A percentile compares a stretch with the other conserved stretches of the same genome.
Conservation (phyloP, 23 red algal species). For the Cyanidioschyzon merolae region DNA sequence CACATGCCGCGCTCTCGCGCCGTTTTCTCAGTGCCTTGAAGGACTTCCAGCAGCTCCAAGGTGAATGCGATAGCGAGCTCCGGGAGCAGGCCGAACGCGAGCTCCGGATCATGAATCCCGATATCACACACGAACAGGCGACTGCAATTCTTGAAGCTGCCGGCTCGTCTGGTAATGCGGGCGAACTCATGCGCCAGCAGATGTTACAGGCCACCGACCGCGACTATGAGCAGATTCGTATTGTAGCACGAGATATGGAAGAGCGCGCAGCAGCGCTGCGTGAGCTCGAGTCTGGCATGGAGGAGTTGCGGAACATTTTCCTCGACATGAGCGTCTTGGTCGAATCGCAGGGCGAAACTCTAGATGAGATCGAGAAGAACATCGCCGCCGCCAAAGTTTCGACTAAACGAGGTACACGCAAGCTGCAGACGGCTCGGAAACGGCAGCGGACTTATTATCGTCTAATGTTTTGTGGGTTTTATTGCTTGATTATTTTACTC, state of each 20-base stretch:
- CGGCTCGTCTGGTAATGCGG: slow-evolving; percentile 10
- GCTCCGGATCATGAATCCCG: slow-evolving; percentile 27
- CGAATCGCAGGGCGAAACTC: slow-evolving; percentile 70
- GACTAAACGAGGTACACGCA: slow-evolving; percentile 16
- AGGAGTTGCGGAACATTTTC: slow-evolving; percentile 85
- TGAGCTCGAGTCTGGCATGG: slow-evolving; percentile 55
- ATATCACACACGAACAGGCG: slow-evolving; percentile 19
- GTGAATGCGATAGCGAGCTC: slow-evolving; percentile 25
- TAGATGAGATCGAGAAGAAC: slow-evolving; percentile 94
- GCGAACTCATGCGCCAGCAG: slow-evolving; percentile 29
- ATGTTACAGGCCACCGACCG: slow-evolving; percentile 24
- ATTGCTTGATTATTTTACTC: slow-evolving; percentile 28
- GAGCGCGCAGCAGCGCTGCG: slow-evolving; percentile 27
- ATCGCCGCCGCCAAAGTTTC: slow-evolving; percentile 32
- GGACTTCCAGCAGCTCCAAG: slow-evolving; percentile 30
- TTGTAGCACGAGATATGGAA: slow-evolving; percentile 25
- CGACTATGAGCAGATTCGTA: slow-evolving; percentile 22
- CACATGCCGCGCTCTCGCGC: slow-evolving; percentile 23
- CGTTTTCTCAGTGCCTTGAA: slow-evolving; percentile 28
- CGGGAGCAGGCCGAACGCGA: slow-evolving; percentile 28
- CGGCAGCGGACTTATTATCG: slow-evolving; percentile 27
- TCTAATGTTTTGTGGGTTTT: slow-evolving; percentile 24
- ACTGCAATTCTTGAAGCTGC: slow-evolving; percentile 16
- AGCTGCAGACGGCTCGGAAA: slow-evolving; percentile 18
- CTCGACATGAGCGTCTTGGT: slow-evolving; percentile 94